Conservation (phyloP, 2,329 filamentous ascomycete genomes). For the Xylaria sp. region DNA sequence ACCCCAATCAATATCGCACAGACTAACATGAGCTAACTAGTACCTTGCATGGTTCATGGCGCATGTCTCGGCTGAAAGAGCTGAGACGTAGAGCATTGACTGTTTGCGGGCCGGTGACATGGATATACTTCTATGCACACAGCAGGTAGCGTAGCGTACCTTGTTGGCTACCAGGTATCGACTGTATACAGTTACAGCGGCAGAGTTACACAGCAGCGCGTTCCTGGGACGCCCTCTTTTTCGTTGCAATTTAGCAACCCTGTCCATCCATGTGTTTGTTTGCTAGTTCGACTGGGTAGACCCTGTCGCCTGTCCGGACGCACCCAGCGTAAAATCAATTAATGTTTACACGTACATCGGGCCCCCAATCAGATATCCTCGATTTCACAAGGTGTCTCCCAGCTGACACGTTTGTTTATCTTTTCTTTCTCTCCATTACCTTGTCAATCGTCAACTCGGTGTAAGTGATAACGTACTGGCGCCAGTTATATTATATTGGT, state of each 20-base stretch:
- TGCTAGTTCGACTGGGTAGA: conserved; percentile 3
- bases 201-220: conserved; percentile 21
- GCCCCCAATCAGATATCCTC: neutral
- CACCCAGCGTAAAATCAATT: neutral
- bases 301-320: neutral
- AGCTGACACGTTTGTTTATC: conserved; percentile 10
- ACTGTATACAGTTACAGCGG: neutral
- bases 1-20: neutral
- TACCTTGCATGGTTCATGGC: neutral
- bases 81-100: conserved; percentile 11
- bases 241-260: conserved; percentile 32
- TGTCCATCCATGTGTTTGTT: conserved; percentile 30
- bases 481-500: neutral
- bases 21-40: conserved; percentile 1
- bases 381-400: neutral
- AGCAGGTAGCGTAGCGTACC: neutral
- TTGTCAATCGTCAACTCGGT: neutral
- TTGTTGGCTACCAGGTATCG: neutral
- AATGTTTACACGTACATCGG: conserved; percentile 1
- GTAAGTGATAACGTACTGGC: neutral
- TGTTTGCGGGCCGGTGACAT: neutral
- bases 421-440: neutral
- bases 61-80: conserved; percentile 14
- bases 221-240: conserved; percentile 16
- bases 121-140: neutral